Evolutionary conservation across 139 green algal genomes (phyloP).

Genomic region (Chlamydomonas incerta): DNA sequence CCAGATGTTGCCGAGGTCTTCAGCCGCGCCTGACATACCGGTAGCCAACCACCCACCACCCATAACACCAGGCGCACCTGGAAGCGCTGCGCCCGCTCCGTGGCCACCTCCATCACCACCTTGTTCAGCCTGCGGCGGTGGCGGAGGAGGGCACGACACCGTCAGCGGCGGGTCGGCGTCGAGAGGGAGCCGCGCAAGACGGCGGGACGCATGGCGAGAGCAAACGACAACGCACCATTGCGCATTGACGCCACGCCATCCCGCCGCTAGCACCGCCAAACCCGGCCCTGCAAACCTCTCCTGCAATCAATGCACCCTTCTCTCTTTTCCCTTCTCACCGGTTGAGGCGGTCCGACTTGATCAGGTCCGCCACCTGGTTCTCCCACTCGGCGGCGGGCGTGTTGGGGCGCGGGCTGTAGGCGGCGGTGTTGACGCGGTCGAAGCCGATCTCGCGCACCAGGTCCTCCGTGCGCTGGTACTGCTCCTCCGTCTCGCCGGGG

Average conservation of each 20-base stretch:
- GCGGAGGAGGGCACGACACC: too few species aligned
- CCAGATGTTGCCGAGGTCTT: too few species aligned
- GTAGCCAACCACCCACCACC: too few species aligned
- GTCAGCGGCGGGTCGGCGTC: too few species aligned
- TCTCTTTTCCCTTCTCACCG: constrained; percentile 35
- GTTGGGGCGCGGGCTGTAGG: constrained; percentile 90
- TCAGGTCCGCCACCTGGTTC: constrained; percentile 92
- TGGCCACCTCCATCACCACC: constrained; percentile 88
- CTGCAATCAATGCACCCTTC: too few species aligned
- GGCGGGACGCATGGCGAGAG: too few species aligned
- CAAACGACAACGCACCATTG: too few species aligned
- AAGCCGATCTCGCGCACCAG: constrained; percentile 92
- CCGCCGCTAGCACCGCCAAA: too few species aligned
- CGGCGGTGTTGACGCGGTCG: constrained; percentile 96
- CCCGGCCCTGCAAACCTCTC: too few species aligned
- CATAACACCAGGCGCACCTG: background rate
- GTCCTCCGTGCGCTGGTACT: constrained; percentile 88
- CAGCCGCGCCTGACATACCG: too few species aligned
- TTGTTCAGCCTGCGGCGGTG: constrained; percentile 85
- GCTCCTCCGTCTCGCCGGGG: constrained; percentile 96
- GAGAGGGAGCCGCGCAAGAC: too few species aligned
- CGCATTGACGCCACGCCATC: too few species aligned
- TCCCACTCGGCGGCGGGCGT: constrained; percentile 91
- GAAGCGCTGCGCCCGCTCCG: constrained; percentile 91
- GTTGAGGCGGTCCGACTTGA: constrained; percentile 95